phyloP scores from a whole-genome alignment of 441 rosid genomes.

The Erysimum cheiri region DNA sequence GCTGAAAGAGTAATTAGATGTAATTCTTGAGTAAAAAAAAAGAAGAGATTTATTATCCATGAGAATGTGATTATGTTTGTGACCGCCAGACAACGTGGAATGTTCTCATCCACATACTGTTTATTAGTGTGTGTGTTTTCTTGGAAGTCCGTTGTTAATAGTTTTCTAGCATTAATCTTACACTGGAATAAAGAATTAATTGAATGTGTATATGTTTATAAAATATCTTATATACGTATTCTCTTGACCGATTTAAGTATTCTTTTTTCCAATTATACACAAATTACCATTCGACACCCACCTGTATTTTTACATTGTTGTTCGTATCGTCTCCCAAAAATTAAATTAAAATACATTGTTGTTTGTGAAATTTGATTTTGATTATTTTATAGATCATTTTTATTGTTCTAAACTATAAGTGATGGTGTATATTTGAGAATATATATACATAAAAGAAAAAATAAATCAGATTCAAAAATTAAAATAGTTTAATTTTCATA shows the following conservation, averaged over 20 bases:
- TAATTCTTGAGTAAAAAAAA: conserved; percentile 22
- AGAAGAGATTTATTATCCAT: conserved; percentile 20
- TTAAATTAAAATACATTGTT: not conserved
- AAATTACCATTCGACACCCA: too few relatives aligned
- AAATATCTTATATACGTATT: not conserved
- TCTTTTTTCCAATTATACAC: too few relatives aligned
- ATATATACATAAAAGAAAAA: not conserved
- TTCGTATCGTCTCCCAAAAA: too few relatives aligned
- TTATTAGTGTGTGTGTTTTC: not conserved
- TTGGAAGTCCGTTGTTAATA: too few relatives aligned
- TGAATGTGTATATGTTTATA: too few relatives aligned
- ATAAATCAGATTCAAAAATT: not conserved
- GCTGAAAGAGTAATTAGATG: conserved; percentile 37
- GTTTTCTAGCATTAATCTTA: too few relatives aligned
- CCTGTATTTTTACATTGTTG: too few relatives aligned
- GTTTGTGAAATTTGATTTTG: not conserved
- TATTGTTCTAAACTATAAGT: not conserved
- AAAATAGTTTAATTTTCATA: not conserved
- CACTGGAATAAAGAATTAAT: too few relatives aligned
- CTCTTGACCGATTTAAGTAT: not conserved
- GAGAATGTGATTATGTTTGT: not conserved
- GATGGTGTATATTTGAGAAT: not conserved
- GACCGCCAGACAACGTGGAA: not conserved
- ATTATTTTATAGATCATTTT: not conserved
- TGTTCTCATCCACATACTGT: conserved; percentile 8